Base-by-base conservation (phyloP, 148 eudicot species). In the Heliosperma pusillum region DNA sequence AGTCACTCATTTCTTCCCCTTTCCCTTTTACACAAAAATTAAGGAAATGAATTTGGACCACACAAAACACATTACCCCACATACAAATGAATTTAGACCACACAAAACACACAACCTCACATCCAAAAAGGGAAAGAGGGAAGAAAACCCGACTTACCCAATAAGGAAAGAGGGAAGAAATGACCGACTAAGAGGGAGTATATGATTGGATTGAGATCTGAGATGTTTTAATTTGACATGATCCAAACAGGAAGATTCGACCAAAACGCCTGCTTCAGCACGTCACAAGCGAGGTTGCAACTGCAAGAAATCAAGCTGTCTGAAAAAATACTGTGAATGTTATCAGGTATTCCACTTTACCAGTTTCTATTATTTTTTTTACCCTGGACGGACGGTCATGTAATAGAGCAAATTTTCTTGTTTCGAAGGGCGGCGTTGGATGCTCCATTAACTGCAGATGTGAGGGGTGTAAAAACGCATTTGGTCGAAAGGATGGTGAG, bases 271-370 rank as follows among this genome's bases (percentile, higher is more conserved):
- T 70, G 97, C 99, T 82, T 95, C 97, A 36, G 96, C 99, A 71
- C 87, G 97, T 57, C 99, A 95, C 79, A 95, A 95, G 80, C 86
- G 97, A 69, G 99, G 99, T 79, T 95, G 99, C 86, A 95, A 95
- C 81, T 95, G 97, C 88, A 95, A 95, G 82, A 95, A 95, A 86
- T 95, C 97, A 60, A 88, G 88, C 42, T 95, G 99, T 81, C 81
- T 92, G 36, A 95, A 95, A 87, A 95, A 92, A 80, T 95, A 95
- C 72, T 95, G 99, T 77, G 99, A 95, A 92, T 95, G 99, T 83
- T 95, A 83, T 86, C 99, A 95, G 99, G 98, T 94, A 73, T 29
- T 56, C 50, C 47, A 33, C 30, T 68, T 79, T 33, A 16, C 74
- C 76, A 66, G 17, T 27, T 63, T 50, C 55, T 12, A 29, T 29